These are phyloP conservation scores for Cytospora piceicola DNA, from an alignment of 2,329 filamentous ascomycete genomes.

Conservation along the genomic window DNA sequence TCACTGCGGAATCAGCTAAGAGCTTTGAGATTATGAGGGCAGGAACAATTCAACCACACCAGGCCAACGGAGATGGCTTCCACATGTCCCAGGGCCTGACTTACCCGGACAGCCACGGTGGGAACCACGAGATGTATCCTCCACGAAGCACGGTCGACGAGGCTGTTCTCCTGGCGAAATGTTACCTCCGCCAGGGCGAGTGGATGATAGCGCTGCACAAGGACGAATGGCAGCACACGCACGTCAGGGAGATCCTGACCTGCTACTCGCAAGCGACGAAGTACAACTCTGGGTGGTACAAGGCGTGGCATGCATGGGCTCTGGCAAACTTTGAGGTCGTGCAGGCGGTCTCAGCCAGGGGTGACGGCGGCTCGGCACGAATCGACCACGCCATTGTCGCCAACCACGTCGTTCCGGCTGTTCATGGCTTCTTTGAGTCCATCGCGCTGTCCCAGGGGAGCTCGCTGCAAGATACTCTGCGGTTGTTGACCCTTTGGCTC, in stretches of 20 bases:
- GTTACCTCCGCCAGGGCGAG: conserved; percentile 93
- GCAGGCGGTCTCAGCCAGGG: conserved; percentile 72
- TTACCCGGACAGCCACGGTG: conserved; percentile 50
- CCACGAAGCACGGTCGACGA: conserved; percentile 60
- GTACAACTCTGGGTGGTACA: conserved; percentile 96
- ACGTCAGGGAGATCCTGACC: conserved; percentile 85
- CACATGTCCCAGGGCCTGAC: conserved; percentile 52
- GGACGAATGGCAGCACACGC: conserved; percentile 85
- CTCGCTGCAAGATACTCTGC: conserved; percentile 92
- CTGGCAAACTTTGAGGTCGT: conserved; percentile 98
- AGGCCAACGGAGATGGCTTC: conserved; percentile 47
- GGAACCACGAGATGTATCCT: conserved; percentile 51
- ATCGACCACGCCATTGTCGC: conserved; percentile 71
- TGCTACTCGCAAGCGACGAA: conserved; percentile 91
- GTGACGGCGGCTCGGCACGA: conserved; percentile 54
- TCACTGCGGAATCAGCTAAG: conserved; percentile 63
- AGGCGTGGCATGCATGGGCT: conserved; percentile 99
- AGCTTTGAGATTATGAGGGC: conserved; percentile 57
- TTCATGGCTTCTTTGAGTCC: conserved; percentile 96
- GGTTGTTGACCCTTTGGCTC: conserved; percentile 94
- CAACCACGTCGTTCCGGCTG: conserved; percentile 90
- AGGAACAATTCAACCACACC: conserved; percentile 51
- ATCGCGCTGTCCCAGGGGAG: conserved; percentile 90
- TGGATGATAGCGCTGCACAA: conserved; percentile 89
- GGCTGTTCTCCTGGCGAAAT: conserved; percentile 82